Conservation (phyloP, 2,329 filamentous ascomycete genomes). For the Aureobasidium lini region DNA sequence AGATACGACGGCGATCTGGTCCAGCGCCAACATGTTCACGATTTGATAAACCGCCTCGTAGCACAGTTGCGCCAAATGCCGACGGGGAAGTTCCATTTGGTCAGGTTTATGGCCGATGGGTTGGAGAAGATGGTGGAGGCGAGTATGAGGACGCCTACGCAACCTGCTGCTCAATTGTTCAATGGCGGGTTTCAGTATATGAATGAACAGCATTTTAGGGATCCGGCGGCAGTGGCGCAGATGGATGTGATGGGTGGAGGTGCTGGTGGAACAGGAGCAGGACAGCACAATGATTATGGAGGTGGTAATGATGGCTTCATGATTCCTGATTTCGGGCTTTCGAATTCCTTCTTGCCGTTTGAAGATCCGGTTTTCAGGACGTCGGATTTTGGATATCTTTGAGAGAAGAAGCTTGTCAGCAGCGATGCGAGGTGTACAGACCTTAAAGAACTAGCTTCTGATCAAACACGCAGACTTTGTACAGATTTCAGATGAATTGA, state of each 20-base stretch:
- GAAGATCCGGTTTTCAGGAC: slow-evolving; percentile 9
- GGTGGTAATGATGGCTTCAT: slow-evolving; percentile 1
- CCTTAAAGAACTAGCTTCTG: too few relatives aligned
- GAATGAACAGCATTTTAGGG: background rate
- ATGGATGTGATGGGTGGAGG: background rate
- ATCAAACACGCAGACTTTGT: too few relatives aligned
- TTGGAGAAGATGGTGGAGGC: slow-evolving; percentile 11
- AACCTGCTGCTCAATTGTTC: background rate
- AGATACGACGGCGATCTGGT: slow-evolving; percentile 29
- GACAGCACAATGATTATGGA: background rate
- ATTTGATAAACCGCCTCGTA: background rate
- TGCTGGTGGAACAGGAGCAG: background rate
- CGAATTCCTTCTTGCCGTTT: slow-evolving; percentile 10
- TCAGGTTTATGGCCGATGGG: slow-evolving; percentile 1
- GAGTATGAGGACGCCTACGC: background rate
- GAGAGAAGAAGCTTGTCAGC: background rate
- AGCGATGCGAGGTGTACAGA: too few relatives aligned
- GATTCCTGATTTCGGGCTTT: slow-evolving; percentile 9
- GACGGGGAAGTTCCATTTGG: slow-evolving; percentile 5
- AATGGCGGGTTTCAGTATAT: background rate
- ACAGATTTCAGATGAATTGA: too few relatives aligned
- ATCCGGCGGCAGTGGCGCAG: background rate
- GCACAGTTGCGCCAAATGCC: slow-evolving; percentile 5
- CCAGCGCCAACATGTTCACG: background rate
- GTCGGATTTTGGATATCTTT: slow-evolving; percentile 1